Evolutionary conservation across 2,329 filamentous ascomycete genomes (phyloP).

Genomic region (Alternaria sp.): DNA sequence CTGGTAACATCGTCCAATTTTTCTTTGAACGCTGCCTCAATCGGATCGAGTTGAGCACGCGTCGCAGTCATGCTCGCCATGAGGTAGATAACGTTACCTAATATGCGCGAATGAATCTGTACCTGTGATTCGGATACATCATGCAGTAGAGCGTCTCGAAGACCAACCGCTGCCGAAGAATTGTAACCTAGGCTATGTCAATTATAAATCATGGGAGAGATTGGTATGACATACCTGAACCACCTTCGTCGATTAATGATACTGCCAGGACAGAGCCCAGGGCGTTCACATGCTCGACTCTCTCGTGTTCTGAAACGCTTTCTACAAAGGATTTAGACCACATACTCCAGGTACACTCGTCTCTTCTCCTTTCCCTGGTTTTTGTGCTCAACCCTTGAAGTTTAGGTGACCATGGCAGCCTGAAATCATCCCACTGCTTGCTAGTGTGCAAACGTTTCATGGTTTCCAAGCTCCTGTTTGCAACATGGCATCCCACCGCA

Average conservation of each 20-base stretch:
- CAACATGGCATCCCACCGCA: constrained; percentile 81
- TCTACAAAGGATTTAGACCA: constrained; percentile 72
- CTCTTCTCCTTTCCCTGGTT: background rate
- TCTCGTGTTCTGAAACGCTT: constrained; percentile 64
- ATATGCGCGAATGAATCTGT: constrained; percentile 66
- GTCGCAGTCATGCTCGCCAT: constrained; percentile 61
- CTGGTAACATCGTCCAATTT: constrained; percentile 19
- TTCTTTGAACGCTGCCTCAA: constrained; percentile 33
- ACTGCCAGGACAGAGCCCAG: constrained; percentile 80
- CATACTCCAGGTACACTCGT: constrained; percentile 67
- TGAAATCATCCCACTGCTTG: constrained; percentile 6
- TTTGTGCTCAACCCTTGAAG: background rate
- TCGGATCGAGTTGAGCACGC: constrained; percentile 21
- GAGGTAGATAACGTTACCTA: constrained; percentile 69
- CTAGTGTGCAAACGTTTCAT: constrained; percentile 53
- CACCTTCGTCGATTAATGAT: constrained; percentile 59
- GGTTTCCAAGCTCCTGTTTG: constrained; percentile 69
- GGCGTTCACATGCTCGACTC: constrained; percentile 73
- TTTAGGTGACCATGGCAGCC: constrained; percentile 1
- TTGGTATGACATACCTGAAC: constrained; percentile 51
- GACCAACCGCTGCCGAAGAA: constrained; percentile 62
- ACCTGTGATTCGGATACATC: constrained; percentile 49
- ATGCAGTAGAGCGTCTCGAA: constrained; percentile 61
- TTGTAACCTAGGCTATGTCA: constrained; percentile 58
- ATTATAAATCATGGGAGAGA: background rate